Conservation (phyloP, 2,329 filamentous ascomycete genomes). For the Fusarium paranaense region DNA sequence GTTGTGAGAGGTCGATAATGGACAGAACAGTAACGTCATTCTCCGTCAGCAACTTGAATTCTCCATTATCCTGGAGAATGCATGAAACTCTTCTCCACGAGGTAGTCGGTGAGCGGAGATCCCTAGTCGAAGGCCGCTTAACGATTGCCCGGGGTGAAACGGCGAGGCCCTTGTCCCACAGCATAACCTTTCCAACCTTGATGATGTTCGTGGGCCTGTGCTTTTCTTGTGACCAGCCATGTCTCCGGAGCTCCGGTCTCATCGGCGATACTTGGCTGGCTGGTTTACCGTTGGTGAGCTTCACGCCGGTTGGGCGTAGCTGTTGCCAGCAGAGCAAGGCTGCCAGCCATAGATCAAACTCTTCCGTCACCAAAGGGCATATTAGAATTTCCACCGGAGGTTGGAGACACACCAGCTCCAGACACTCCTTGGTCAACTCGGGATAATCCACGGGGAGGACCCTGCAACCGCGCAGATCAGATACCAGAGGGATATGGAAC, state of each 20-base stretch:
- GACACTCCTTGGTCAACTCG: constrained; percentile 59
- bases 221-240: constrained; percentile 50
- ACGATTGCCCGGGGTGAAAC: constrained; percentile 67
- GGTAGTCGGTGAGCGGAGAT: constrained; percentile 63
- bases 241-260: constrained; percentile 58
- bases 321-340: constrained; percentile 86
- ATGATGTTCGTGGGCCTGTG: constrained; percentile 76
- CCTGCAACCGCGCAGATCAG: constrained; percentile 79
- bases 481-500: constrained; percentile 75
- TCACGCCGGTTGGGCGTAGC: constrained; percentile 69
- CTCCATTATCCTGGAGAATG: constrained; percentile 93
- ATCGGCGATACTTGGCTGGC: constrained; percentile 49
- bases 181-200: constrained; percentile 90
- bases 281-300: constrained; percentile 59
- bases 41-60: constrained; percentile 90
- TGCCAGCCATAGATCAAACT: constrained; percentile 84
- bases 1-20: constrained; percentile 86
- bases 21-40: constrained; percentile 84
- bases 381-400: constrained; percentile 72
- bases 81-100: constrained; percentile 92
- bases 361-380: constrained; percentile 71
- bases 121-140: constrained; percentile 67
- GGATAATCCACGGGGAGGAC: constrained; percentile 67
- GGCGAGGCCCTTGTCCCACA: constrained; percentile 85
- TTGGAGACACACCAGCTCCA: constrained; percentile 66